Base-by-base conservation (phyloP, 2,329 filamentous ascomycete species). In the Cryoendolithus antarcticus region DNA sequence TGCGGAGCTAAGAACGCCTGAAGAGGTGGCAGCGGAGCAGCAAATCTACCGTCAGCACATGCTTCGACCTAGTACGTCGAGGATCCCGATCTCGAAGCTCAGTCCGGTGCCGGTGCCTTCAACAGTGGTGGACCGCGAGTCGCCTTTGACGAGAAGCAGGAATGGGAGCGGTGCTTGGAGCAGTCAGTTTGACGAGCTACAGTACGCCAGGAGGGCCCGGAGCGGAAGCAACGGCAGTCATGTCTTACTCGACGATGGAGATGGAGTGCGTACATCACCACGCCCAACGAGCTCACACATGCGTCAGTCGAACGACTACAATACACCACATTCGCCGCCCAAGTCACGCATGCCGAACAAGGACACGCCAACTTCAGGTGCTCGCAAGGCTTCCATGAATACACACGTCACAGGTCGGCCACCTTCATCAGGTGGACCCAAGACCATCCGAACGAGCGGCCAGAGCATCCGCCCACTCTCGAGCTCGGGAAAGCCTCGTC, bases 31-130 rank as follows among this genome's bases (percentile, higher is more conserved):
- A 19, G 63, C 66, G 7, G 67, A 74, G 24, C 59, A 63, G 6
- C 53, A 58, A 24, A 46, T 73, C 57, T 47, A 70, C 58, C 53
- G 81, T 71, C 62, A 51, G 37, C 46, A 49, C 30, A 44, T 44
- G 13, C 43, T 47, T 30, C 54, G 65, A 40, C 64, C 65, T 24
- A 65, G 74, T 63, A 65, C 73, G 3, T 94, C 89, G 33, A 78
- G 85, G 39, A 95, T 98, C 56, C 91, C 91, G 1, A 71, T 96
- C 30, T 78, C 86, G 24, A 88, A 85, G 52, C 67, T 74, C 9
- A 94, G 85, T 56, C 82, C 83, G 2, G 72, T 77, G 12, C 86
- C 86, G 8, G 79, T 93, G 42, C 74, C 83, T 2, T 60, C 73
- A 37, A 75, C 81, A 36, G 75, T 80, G 46, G 67, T 85, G 34